A percentile compares a stretch with the other conserved stretches of the same genome.
Conservation (phyloP, 1,284 basidiomycete species). For the Boletus calvinii region DNA sequence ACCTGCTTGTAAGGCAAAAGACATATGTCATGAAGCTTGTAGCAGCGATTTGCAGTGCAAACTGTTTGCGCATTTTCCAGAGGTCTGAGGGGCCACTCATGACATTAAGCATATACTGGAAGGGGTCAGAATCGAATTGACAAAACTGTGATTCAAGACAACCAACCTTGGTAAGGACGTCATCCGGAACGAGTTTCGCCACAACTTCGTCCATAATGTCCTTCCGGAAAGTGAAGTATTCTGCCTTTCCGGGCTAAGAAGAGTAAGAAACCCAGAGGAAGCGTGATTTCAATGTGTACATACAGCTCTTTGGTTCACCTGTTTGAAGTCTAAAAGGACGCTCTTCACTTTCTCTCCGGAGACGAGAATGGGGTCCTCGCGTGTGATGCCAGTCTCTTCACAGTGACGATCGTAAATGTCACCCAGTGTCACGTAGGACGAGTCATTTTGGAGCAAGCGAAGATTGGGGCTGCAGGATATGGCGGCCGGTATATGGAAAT, state of each 20-base stretch:
- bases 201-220: conserved; percentile 92
- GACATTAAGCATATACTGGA: conserved; percentile 84
- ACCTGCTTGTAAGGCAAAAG: conserved; percentile 82
- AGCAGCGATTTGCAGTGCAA: conserved; percentile 87
- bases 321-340: conserved; percentile 61
- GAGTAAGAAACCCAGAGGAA: conserved; percentile 6
- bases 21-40: conserved; percentile 93
- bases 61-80: conserved; percentile 98
- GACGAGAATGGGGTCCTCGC: conserved; percentile 87
- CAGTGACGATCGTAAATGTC: conserved; percentile 96
- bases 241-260: conserved; percentile 58
- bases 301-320: conserved; percentile 51
- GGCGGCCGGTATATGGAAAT: conserved; percentile 89
- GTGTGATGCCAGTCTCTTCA: conserved; percentile 70
- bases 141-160: background rate
- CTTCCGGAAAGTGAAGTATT: conserved; percentile 76
- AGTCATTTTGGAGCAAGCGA: conserved; percentile 88
- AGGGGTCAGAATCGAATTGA: conserved; percentile 9
- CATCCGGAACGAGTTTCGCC: conserved; percentile 89
- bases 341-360: conserved; percentile 82
- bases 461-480: conserved; percentile 85
- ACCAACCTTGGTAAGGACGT: conserved; percentile 80
- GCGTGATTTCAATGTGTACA: conserved; percentile 17
- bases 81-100: conserved; percentile 87
- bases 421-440: conserved; percentile 87